These are phyloP conservation scores for Eucalyptus camaldulensis DNA, from an alignment of 345 rosid species.

Conservation along the genomic window DNA sequence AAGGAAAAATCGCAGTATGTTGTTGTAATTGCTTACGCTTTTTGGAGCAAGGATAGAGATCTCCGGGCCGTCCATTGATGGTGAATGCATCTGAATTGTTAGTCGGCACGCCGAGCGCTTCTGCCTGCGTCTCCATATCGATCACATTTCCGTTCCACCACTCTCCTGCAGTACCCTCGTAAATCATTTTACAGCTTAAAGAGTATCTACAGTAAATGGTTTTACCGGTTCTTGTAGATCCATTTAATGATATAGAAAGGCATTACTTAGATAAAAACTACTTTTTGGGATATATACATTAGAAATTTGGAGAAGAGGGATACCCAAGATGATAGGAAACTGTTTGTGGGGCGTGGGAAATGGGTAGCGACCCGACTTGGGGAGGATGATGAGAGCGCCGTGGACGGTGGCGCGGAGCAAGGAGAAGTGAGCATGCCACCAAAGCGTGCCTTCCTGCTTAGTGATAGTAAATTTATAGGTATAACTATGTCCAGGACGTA, in stretches of 20 bases:
- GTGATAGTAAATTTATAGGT: conserved; percentile 47
- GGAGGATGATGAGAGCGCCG: conserved; percentile 67
- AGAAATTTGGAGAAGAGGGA: not conserved
- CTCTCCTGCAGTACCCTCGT: conserved; percentile 35
- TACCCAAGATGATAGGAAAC: conserved; percentile 64
- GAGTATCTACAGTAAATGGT: not conserved
- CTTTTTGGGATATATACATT: not conserved
- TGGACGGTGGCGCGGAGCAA: conserved; percentile 67
- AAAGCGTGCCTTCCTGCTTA: conserved; percentile 65
- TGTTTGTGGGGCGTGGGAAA: conserved; percentile 57
- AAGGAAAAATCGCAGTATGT: not conserved
- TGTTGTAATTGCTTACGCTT: conserved; percentile 17
- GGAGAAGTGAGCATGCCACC: conserved; percentile 88
- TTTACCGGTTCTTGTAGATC: not conserved
- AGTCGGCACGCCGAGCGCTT: conserved; percentile 38
- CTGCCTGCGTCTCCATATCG: conserved; percentile 32
- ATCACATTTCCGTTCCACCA: conserved; percentile 76
- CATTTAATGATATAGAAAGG: not conserved
- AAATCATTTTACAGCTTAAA: not conserved
- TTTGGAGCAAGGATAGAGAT: conserved; percentile 62
- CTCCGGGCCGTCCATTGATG: conserved; percentile 75
- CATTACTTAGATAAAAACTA: not conserved
- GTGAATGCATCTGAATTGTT: conserved; percentile 66
- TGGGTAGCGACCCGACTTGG: conserved; percentile 49
- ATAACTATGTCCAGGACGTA: conserved; percentile 41